Percentiles rank a stretch among this genome's conserved stretches.
phyloP scores from a whole-genome alignment of 805 yeast genomes.

The Cyberlindnera bimundalis region DNA sequence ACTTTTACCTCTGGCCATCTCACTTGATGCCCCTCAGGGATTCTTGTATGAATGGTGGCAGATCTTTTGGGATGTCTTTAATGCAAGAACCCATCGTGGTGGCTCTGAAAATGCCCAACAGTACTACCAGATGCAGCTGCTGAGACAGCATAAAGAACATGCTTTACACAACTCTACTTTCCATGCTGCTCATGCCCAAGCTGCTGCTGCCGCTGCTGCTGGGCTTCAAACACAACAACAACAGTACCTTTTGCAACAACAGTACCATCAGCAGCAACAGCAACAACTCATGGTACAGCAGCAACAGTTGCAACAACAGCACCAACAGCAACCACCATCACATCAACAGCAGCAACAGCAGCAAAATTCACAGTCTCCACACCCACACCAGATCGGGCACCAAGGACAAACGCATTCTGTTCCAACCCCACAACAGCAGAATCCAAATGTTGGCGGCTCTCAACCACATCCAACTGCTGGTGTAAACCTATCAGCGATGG shows the following conservation, averaged over 20 bases:
- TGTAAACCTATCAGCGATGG: slow-evolving; percentile 10
- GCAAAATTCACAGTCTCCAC: slow-evolving; percentile 1
- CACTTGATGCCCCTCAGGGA: slow-evolving; percentile 83
- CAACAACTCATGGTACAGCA: slow-evolving; percentile 6
- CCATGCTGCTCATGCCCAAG: slow-evolving; percentile 37
- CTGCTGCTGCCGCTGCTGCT: slow-evolving; percentile 10
- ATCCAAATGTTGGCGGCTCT: neutral
- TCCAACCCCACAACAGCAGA: slow-evolving; percentile 8
- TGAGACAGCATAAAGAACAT: slow-evolving; percentile 59
- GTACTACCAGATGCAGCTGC: slow-evolving; percentile 60
- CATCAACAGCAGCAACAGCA: slow-evolving; percentile 15
- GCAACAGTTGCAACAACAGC: slow-evolving; percentile 6
- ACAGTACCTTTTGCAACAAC: slow-evolving; percentile 7
- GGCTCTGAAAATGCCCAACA: slow-evolving; percentile 64
- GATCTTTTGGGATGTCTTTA: slow-evolving; percentile 90
- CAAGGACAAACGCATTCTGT: slow-evolving; percentile 24
- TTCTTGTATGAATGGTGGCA: slow-evolving; percentile 95
- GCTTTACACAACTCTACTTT: slow-evolving; percentile 42
- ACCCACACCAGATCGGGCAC: slow-evolving; percentile 1
- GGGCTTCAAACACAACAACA: slow-evolving; percentile 9
- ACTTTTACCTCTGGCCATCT: slow-evolving; percentile 47
- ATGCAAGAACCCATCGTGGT: slow-evolving; percentile 69
- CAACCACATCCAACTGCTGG: slow-evolving; percentile 3
- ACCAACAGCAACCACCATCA: slow-evolving; percentile 9
- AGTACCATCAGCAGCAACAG: slow-evolving; percentile 8